These are phyloP conservation scores for Curvularia sp. DNA, from an alignment of 2,329 filamentous ascomycete genomes.

Conservation along the genomic window DNA sequence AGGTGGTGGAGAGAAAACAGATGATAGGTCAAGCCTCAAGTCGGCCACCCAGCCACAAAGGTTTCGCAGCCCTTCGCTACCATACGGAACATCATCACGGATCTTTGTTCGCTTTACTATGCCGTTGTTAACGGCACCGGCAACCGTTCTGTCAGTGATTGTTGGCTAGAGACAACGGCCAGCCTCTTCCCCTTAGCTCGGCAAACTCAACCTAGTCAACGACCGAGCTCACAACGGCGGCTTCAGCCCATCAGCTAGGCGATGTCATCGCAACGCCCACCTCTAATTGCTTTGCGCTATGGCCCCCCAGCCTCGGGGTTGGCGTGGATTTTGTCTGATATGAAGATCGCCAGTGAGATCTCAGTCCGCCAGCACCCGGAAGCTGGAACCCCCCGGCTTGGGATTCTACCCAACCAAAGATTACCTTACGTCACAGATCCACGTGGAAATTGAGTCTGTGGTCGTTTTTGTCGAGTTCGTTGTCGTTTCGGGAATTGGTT, in stretches of 20 bases:
- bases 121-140: conserved; percentile 15
- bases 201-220: background rate
- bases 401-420: background rate
- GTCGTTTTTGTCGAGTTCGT: background rate
- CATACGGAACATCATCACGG: background rate
- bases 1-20: conserved; percentile 4
- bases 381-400: conserved; percentile 1
- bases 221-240: background rate
- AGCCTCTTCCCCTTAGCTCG: background rate
- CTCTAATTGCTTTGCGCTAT: conserved; percentile 9
- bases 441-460: background rate
- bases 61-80: conserved; percentile 9
- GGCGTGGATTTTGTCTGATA: background rate
- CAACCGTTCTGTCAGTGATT: conserved; percentile 9
- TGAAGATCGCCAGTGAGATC: conserved; percentile 13
- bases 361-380: conserved; percentile 11
- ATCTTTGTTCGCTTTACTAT: background rate
- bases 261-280: background rate
- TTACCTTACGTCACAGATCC: background rate
- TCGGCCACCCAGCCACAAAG: conserved; percentile 4
- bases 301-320: conserved; percentile 4
- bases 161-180: conserved; percentile 3
- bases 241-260: background rate
- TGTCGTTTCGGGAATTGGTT: background rate
- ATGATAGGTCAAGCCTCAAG: conserved; percentile 13